phyloP scores from a whole-genome alignment of 192 early-diverging fungal genomes.

The Chytriomyces hyalinus region DNA sequence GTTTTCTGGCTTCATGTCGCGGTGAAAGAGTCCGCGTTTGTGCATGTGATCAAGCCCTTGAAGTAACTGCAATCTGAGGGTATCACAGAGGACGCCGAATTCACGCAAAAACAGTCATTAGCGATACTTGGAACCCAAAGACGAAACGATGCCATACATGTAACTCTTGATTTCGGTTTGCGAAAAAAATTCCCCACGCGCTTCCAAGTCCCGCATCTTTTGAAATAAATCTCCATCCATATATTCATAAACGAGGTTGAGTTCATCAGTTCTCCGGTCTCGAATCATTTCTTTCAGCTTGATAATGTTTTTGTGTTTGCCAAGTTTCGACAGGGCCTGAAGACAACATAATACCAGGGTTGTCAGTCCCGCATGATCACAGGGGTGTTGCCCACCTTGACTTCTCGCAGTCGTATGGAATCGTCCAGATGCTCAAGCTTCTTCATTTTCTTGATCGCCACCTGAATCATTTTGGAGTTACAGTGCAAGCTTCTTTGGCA shows the following conservation, averaged over 20 bases:
- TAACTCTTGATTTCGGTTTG: conserved; percentile 75
- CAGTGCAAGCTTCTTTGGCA: background rate
- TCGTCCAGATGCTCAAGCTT: conserved; percentile 72
- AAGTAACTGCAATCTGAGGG: conserved; percentile 79
- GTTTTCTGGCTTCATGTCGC: conserved; percentile 96
- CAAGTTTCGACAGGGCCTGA: conserved; percentile 69
- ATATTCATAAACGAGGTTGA: conserved; percentile 93
- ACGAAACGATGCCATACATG: conserved; percentile 59
- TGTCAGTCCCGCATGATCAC: background rate
- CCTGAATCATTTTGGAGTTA: conserved; percentile 52
- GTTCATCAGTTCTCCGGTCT: conserved; percentile 69
- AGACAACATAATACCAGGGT: background rate
- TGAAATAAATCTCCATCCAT: conserved; percentile 96
- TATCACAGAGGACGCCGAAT: background rate
- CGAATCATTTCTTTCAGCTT: conserved; percentile 83
- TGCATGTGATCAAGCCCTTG: conserved; percentile 91
- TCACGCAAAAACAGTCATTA: conserved; percentile 21
- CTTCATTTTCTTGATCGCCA: conserved; percentile 91
- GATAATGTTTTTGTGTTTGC: conserved; percentile 85
- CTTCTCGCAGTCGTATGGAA: conserved; percentile 73
- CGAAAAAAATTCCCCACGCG: conserved; percentile 53
- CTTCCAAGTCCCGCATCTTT: conserved; percentile 76
- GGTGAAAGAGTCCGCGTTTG: conserved; percentile 85
- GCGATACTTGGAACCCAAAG: conserved; percentile 20
- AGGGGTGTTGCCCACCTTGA: conserved; percentile 57